These are phyloP conservation scores for Alnus rubra DNA, from an alignment of 306 rosid genomes.

Conservation along the genomic window DNA sequence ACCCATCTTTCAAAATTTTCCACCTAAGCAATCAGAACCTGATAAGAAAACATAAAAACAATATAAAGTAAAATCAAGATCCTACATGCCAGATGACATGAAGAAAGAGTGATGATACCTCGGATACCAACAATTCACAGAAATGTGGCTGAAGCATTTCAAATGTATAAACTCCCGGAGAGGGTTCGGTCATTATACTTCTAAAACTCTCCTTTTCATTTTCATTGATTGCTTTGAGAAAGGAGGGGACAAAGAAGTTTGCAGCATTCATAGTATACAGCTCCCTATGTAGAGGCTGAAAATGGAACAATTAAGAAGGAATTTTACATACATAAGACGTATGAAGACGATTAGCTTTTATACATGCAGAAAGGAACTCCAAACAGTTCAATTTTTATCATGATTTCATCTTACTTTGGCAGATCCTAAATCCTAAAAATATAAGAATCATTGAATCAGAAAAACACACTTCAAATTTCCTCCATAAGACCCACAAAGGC, in stretches of 20 bases:
- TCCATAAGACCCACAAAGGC: neutral
- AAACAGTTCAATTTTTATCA: constrained; percentile 5
- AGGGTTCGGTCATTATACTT: constrained; percentile 59
- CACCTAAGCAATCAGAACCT: constrained; percentile 73
- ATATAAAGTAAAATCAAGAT: constrained; percentile 19
- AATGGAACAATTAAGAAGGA: constrained; percentile 25
- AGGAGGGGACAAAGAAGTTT: constrained; percentile 78
- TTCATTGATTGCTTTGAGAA: constrained; percentile 73
- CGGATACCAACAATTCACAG: constrained; percentile 76
- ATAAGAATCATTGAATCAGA: neutral
- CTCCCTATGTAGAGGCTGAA: constrained; percentile 74
- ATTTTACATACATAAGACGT: constrained; percentile 13
- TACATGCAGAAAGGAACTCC: constrained; percentile 25
- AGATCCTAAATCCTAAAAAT: constrained; percentile 14
- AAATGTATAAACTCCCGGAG: constrained; percentile 71
- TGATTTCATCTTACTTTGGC: constrained; percentile 12
- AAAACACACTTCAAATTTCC: constrained; percentile 15
- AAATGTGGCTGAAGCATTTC: constrained; percentile 85
- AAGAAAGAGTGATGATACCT: constrained; percentile 59
- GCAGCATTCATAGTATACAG: constrained; percentile 64
- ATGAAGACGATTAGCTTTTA: constrained; percentile 1
- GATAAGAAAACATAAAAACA: constrained; percentile 52
- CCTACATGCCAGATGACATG: constrained; percentile 23
- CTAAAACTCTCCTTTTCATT: constrained; percentile 71
- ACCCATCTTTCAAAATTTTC: constrained; percentile 94